A percentile compares a stretch with the other conserved stretches of the same genome.
Evolutionary conservation across 345 rosid species (phyloP).

Genomic region (Carallia brachiata): DNA sequence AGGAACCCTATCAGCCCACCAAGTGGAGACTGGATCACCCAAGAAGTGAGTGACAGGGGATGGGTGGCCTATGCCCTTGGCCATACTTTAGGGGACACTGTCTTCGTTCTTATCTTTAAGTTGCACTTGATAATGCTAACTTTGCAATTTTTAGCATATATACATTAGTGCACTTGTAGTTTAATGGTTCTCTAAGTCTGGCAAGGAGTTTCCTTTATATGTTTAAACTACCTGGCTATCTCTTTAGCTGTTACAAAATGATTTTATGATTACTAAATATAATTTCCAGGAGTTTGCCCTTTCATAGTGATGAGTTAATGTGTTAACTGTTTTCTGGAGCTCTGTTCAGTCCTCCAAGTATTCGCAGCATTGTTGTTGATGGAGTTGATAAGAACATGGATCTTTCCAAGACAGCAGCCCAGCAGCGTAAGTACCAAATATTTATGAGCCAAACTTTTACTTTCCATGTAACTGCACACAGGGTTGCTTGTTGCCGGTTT

Average conservation of each 20-base stretch:
- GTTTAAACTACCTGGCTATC: background rate
- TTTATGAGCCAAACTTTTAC: conserved; percentile 17
- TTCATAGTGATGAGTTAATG: conserved; percentile 14
- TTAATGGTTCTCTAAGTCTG: background rate
- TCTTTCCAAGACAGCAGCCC: conserved; percentile 32
- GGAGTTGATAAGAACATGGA: conserved; percentile 26
- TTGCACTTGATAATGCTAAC: background rate
- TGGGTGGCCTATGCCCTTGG: conserved; percentile 3
- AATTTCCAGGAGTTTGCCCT: conserved; percentile 7
- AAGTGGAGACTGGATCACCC: conserved; percentile 33
- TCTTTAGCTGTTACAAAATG: conserved; percentile 10
- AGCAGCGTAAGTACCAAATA: conserved; percentile 39
- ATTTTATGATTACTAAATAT: background rate
- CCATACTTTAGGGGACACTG: background rate
- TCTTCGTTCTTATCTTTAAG: background rate
- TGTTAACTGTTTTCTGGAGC: conserved; percentile 28
- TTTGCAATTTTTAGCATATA: background rate
- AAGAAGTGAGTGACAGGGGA: conserved; percentile 43
- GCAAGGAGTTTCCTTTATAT: background rate
- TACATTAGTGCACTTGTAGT: background rate
- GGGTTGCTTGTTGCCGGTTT: conserved; percentile 11
- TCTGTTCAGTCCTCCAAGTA: conserved; percentile 24
- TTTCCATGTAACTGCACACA: conserved; percentile 11
- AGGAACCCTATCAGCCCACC: conserved; percentile 41
- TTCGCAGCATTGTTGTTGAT: conserved; percentile 19